Evolutionary conservation across 2,329 filamentous ascomycete genomes (phyloP), one percentile per base, ranked within the genome.

Genomic region (Fusarium agapanthi): DNA sequence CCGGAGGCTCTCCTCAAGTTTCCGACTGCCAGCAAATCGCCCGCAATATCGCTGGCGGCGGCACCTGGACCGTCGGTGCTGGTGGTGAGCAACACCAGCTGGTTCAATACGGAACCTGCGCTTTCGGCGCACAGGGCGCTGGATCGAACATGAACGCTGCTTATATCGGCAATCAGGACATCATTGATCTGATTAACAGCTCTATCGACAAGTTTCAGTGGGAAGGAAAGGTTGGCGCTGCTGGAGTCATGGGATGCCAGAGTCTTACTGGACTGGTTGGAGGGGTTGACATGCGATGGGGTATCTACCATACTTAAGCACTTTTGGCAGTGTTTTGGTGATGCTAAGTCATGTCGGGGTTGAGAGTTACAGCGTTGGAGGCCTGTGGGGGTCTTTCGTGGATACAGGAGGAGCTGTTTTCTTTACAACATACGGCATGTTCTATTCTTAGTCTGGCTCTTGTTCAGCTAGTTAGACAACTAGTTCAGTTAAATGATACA

Each of bases 211-310:
- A 20, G 30, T 56, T 56, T 16, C 54, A 56, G 54, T 56, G 54
- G 54, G 30, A 56, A 24, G 54, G 54, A 26, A 44, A 44, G 38
- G 54, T 56, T 44, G 54, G 54, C 10, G 38, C 54, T 45, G 38
- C 54, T 35, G 54, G 54, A 28, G 38, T 32, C 0, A 56, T 56
- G 54, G 40, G 40, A 12, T 56, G 54, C 13, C 18, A 56, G n/a
- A 56, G 54, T 43, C 30, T 56, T 16, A 32, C 30, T 20, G 54
- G 54, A 28, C 4, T 56, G 13, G 30, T 45, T 11, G 38, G 30
- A 4, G 40, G 40, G 1, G 38, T 22, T 20, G 2, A 26, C 13
- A 56, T 56, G 54, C 32, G 38, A 43, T 56, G 54, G 40, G 54
- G 54, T 34, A 56, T 56, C 28, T 56, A 56, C 38, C 54, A 56